phyloP scores from a whole-genome alignment of 2,329 filamentous ascomycete species.

The Chaetomium sp. region DNA sequence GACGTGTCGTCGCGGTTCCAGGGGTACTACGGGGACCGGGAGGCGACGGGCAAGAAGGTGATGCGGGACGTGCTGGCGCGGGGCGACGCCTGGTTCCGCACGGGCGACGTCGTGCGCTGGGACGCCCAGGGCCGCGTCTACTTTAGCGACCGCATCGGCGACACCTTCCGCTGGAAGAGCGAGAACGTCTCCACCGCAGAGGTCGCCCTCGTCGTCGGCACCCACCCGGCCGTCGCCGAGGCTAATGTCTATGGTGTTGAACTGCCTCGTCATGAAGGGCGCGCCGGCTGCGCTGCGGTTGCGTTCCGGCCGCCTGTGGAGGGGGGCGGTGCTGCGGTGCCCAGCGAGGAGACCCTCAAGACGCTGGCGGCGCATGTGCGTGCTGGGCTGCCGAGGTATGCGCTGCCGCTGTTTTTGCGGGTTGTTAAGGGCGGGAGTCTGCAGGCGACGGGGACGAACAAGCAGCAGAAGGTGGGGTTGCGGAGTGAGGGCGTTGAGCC shows the following conservation, averaged over 20 bases:
- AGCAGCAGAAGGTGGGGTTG: constrained; percentile 79
- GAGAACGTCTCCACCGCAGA: constrained; percentile 84
- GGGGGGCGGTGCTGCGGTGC: constrained; percentile 52
- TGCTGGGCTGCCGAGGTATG: constrained; percentile 68
- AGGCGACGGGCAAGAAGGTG: constrained; percentile 73
- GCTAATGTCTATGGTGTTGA: constrained; percentile 85
- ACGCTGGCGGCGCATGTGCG: constrained; percentile 63
- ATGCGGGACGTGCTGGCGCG: constrained; percentile 71
- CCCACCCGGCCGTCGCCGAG: constrained; percentile 68
- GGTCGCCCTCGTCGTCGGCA: constrained; percentile 73
- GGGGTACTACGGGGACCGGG: constrained; percentile 76
- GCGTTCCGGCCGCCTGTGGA: constrained; percentile 51
- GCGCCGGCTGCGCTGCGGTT: constrained; percentile 79
- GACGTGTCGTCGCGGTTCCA: constrained; percentile 70
- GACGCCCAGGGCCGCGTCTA: constrained; percentile 71
- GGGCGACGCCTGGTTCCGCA: constrained; percentile 81
- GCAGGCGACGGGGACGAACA: constrained; percentile 79
- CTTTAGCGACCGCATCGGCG: constrained; percentile 80
- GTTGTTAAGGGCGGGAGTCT: constrained; percentile 59
- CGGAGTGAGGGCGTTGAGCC: constrained; percentile 75
- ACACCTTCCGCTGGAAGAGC: constrained; percentile 79
- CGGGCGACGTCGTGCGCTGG: constrained; percentile 77
- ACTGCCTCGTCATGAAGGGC: constrained; percentile 78
- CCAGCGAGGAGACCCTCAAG: constrained; percentile 51
- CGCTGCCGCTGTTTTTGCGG: constrained; percentile 76